These are phyloP conservation scores for Phytophthora constricta DNA, from an alignment of 352 stramenopile genomes.

Conservation along the genomic window DNA sequence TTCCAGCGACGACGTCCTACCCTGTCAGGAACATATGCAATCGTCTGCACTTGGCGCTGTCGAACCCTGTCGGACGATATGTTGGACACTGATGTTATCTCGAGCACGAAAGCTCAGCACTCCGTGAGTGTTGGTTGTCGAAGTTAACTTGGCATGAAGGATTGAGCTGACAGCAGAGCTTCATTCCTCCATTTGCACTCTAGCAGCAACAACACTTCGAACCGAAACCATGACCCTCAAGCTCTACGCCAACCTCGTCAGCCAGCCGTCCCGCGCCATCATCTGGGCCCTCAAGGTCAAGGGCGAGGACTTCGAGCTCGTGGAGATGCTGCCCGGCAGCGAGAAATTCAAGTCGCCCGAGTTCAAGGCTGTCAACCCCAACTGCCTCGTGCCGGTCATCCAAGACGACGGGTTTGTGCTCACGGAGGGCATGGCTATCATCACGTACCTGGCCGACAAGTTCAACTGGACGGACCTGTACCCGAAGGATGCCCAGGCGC, in stretches of 20 bases:
- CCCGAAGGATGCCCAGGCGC: slow-evolving; percentile 39
- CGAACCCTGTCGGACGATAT: neutral
- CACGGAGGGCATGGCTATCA: slow-evolving; percentile 45
- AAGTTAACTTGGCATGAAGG: no score
- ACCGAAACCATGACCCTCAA: slow-evolving; percentile 42
- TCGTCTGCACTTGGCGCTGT: neutral
- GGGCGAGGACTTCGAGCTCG: slow-evolving; percentile 42
- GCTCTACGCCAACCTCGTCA: slow-evolving; percentile 72
- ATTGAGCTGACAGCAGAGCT: neutral
- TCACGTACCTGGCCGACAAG: slow-evolving; percentile 53
- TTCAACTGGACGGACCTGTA: slow-evolving; percentile 54
- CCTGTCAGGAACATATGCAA: slow-evolving; percentile 11
- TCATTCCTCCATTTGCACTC: slow-evolving; percentile 31
- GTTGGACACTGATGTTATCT: neutral
- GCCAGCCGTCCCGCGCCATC: slow-evolving; percentile 55
- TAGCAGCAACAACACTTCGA: neutral
- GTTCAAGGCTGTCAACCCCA: slow-evolving; percentile 64
- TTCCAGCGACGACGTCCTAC: neutral
- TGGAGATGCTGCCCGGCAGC: slow-evolving; percentile 39
- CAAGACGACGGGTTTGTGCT: slow-evolving; percentile 46
- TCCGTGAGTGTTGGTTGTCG: neutral
- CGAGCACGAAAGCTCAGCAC: neutral
- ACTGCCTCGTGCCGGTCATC: slow-evolving; percentile 41
- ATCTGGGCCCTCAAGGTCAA: slow-evolving; percentile 59
- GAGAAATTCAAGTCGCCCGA: slow-evolving; percentile 49